Conservation (phyloP, 805 yeast genomes). For the Isabelozyma gotoi region DNA sequence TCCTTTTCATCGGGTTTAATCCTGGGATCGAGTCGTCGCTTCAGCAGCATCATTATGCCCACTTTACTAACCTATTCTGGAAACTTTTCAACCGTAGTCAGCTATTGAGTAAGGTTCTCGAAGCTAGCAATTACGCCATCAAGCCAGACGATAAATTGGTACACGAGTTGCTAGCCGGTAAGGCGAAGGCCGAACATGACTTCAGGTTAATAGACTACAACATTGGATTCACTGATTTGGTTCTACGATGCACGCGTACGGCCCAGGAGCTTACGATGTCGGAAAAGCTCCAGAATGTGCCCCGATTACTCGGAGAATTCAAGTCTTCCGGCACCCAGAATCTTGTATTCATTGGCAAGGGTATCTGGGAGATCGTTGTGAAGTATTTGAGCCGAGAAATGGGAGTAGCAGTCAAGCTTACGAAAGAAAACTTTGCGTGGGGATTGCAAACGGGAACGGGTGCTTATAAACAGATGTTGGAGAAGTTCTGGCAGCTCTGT, state of each 20-base stretch:
- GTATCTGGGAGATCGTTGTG: constrained; percentile 66
- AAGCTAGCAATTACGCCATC: not conserved
- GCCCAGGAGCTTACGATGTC: constrained; percentile 50
- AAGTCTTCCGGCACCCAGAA: constrained; percentile 33
- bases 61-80: constrained; percentile 69
- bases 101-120: constrained; percentile 29
- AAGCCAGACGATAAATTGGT: constrained; percentile 12
- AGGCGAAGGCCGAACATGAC: constrained; percentile 37
- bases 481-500: constrained; percentile 11
- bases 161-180: constrained; percentile 8
- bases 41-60: constrained; percentile 72
- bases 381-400: constrained; percentile 25
- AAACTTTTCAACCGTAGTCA: constrained; percentile 54
- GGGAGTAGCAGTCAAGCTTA: constrained; percentile 23
- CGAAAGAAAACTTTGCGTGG: constrained; percentile 45
- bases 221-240: constrained; percentile 73
- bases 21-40: constrained; percentile 66
- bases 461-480: constrained; percentile 14
- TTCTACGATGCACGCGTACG: constrained; percentile 59
- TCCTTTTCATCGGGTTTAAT: constrained; percentile 70
- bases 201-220: constrained; percentile 39
- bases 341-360: constrained; percentile 68
- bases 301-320: constrained; percentile 48
- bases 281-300: constrained; percentile 60
- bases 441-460: constrained; percentile 44